Conservation (phyloP, 2,329 filamentous ascomycete species). For the Scortechinia acanthostroma region DNA sequence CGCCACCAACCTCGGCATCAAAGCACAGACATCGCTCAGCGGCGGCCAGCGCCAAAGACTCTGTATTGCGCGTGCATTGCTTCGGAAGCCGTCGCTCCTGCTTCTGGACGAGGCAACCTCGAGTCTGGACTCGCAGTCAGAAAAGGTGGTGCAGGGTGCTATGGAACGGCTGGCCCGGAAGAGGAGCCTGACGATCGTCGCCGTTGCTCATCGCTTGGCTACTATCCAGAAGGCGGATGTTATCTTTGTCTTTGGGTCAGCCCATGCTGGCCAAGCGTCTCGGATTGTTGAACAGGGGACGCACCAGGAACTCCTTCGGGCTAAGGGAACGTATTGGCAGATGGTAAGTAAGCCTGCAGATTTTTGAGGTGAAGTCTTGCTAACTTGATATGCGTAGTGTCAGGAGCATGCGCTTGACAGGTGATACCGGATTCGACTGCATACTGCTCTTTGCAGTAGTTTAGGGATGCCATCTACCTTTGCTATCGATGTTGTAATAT, state of each 20-base stretch:
- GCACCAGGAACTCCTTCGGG: conserved; percentile 38
- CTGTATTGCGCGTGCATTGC: conserved; percentile 56
- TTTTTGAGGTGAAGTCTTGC: too few species aligned
- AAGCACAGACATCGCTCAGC: conserved; percentile 57
- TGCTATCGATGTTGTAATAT: too few species aligned
- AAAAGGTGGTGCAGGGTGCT: conserved; percentile 42
- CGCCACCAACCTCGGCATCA: conserved; percentile 59
- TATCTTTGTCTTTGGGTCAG: conserved; percentile 64
- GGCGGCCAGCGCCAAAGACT: conserved; percentile 71
- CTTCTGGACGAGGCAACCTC: conserved; percentile 39
- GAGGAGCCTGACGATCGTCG: conserved; percentile 59
- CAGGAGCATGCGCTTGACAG: conserved; percentile 3
- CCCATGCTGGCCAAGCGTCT: conserved; percentile 18
- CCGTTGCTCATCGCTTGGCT: conserved; percentile 58
- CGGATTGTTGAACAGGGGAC: conserved; percentile 55
- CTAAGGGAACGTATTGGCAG: conserved; percentile 41
- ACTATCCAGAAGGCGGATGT: conserved; percentile 65
- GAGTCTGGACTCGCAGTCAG: conserved; percentile 37
- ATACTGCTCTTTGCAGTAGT: too few species aligned
- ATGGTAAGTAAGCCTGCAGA: conserved; percentile 33
- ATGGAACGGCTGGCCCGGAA: conserved; percentile 42
- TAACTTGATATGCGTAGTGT: neutral
- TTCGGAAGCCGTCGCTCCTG: conserved; percentile 56
- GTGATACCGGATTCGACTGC: too few species aligned
- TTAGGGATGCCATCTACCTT: too few species aligned